A percentile compares a stretch with the other conserved stretches of the same genome.
phyloP scores from a whole-genome alignment of 768 basidiomycete species.

The Gymnopilus dilepis region DNA sequence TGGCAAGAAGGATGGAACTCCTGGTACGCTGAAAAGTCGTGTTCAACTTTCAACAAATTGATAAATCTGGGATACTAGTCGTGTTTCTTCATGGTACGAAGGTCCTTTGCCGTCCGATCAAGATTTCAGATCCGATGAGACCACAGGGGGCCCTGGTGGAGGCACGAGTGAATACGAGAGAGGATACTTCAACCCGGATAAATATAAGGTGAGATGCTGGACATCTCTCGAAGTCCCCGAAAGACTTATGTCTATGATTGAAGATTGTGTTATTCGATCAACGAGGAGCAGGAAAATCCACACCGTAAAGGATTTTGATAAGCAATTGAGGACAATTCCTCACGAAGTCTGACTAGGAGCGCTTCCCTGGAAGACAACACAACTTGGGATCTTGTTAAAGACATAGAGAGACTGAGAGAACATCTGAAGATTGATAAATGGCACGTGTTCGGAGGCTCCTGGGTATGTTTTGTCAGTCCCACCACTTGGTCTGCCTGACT shows the following conservation, averaged over 20 bases:
- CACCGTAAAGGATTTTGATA: constrained; percentile 56
- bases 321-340: not conserved
- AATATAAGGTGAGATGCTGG: constrained; percentile 69
- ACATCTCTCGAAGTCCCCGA: not conserved
- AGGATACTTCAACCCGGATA: constrained; percentile 80
- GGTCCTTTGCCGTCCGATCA: not conserved
- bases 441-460: constrained; percentile 95
- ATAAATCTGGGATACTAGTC: constrained; percentile 47
- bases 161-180: constrained; percentile 72
- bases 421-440: constrained; percentile 82
- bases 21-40: constrained; percentile 51
- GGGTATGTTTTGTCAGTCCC: constrained; percentile 50
- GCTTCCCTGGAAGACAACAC: constrained; percentile 88
- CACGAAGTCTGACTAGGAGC: constrained; percentile 43
- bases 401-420: constrained; percentile 83
- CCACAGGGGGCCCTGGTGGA: constrained; percentile 79
- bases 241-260: not conserved
- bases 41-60: not conserved
- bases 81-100: constrained; percentile 77
- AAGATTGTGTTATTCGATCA: constrained; percentile 91
- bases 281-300: constrained; percentile 86
- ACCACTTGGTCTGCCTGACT: not conserved
- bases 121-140: constrained; percentile 6
- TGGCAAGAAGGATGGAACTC: constrained; percentile 77
- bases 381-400: constrained; percentile 92